These are phyloP conservation scores for Penstemon davidsonii DNA, from an alignment of 257 asterid species.

Conservation along the genomic window DNA sequence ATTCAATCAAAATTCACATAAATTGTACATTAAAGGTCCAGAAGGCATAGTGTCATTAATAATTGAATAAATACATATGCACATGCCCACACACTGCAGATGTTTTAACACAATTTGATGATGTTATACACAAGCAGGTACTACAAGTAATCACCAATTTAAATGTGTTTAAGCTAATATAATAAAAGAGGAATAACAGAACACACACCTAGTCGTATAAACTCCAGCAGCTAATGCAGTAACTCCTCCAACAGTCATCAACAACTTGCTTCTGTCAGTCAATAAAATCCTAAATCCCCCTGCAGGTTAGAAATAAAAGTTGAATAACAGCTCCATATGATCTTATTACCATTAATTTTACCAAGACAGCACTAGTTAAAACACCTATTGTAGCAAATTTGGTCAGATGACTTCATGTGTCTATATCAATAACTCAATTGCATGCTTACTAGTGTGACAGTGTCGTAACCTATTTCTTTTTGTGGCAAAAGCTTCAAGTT, in stretches of 20 bases:
- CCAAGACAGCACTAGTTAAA: constrained; percentile 21
- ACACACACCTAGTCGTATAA: constrained; percentile 83
- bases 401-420: constrained; percentile 6
- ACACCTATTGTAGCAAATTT: constrained; percentile 10
- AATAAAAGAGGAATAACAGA: constrained; percentile 14
- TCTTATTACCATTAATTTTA: not conserved
- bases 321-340: constrained; percentile 20
- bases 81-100: constrained; percentile 6
- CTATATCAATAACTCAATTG: constrained; percentile 4
- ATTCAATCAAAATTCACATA: not conserved
- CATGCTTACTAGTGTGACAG: constrained; percentile 12
- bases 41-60: constrained; percentile 8
- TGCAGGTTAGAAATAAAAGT: constrained; percentile 34
- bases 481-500: too few species aligned
- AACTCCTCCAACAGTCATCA: constrained; percentile 93
- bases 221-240: constrained; percentile 99
- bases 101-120: not conserved
- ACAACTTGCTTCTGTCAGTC: constrained; percentile 82
- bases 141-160: too few species aligned
- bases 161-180: not conserved
- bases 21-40: constrained; percentile 1
- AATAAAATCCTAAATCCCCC: constrained; percentile 78
- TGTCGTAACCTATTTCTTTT: not conserved
- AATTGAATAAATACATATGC: constrained; percentile 11
- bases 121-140: not conserved